Conservation (phyloP, 768 basidiomycete genomes). For the Collybiopsis confluens region DNA sequence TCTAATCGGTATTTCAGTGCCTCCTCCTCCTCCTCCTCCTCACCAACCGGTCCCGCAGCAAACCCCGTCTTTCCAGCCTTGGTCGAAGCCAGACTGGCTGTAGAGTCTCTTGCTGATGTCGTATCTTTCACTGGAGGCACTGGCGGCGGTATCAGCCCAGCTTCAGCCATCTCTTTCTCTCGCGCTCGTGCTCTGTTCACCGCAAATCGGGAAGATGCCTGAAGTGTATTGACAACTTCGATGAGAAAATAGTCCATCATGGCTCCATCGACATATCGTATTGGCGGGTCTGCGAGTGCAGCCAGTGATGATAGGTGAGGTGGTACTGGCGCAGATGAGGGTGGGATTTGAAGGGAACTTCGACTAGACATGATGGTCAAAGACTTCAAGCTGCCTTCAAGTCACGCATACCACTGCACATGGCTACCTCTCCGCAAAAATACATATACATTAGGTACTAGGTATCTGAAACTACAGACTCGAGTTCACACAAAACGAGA, state of each 20-base stretch:
- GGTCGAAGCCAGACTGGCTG: constrained; percentile 34
- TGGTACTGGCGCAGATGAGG: constrained; percentile 20
- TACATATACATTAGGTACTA: too few relatives aligned
- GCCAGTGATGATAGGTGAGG: constrained; percentile 32
- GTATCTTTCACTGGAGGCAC: constrained; percentile 32
- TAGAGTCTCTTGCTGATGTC: constrained; percentile 29
- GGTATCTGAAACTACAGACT: too few relatives aligned
- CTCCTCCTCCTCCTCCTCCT: constrained; percentile 81
- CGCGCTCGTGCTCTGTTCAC: constrained; percentile 59
- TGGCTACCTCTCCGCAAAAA: background rate
- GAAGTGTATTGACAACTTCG: constrained; percentile 70
- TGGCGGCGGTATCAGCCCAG: constrained; percentile 58
- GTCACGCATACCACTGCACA: too few relatives aligned
- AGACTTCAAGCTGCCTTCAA: too few relatives aligned
- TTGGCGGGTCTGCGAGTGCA: constrained; percentile 62
- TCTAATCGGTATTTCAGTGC: constrained; percentile 68
- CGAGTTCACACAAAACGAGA: too few relatives aligned
- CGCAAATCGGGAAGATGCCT: constrained; percentile 71
- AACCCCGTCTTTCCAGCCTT: constrained; percentile 30
- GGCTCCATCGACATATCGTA: constrained; percentile 56
- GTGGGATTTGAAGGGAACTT: constrained; percentile 25
- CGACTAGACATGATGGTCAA: constrained; percentile 26
- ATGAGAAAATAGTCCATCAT: constrained; percentile 87
- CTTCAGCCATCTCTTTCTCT: constrained; percentile 77
- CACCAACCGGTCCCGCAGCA: constrained; percentile 34